phyloP scores from a whole-genome alignment of 2,329 filamentous ascomycete genomes.

The Nigrospora sphaerica region DNA sequence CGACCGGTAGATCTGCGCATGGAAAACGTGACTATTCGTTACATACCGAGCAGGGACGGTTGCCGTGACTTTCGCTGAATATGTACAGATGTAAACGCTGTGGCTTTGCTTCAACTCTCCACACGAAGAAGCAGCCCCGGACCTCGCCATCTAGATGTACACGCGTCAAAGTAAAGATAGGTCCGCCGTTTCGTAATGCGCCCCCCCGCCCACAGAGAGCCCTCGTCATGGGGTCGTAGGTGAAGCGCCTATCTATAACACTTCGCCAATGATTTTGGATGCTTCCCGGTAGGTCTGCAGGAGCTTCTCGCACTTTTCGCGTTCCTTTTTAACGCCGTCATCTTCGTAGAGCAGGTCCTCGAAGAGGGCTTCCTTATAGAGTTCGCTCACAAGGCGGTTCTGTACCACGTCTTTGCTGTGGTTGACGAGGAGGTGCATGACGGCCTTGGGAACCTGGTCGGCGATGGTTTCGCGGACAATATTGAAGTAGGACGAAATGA shows the following conservation, averaged over 20 bases:
- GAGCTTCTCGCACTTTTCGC: constrained; percentile 96
- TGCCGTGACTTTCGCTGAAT: not conserved
- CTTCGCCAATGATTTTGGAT: constrained; percentile 95
- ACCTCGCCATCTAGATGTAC: too few relatives aligned
- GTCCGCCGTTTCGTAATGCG: too few relatives aligned
- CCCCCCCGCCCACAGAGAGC: too few relatives aligned
- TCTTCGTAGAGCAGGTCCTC: constrained; percentile 95
- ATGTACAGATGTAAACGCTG: constrained; percentile 5
- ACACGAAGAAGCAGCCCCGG: too few relatives aligned
- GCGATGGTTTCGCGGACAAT: constrained; percentile 98
- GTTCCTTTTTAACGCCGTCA: constrained; percentile 92
- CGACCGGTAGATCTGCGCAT: too few relatives aligned
- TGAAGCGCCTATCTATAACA: constrained; percentile 49
- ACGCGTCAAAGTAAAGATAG: too few relatives aligned
- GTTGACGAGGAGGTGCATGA: constrained; percentile 98
- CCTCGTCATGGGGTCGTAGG: too few relatives aligned
- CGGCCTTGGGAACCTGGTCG: constrained; percentile 95
- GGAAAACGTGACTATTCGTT: too few relatives aligned
- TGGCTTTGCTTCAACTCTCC: too few relatives aligned
- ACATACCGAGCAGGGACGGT: too few relatives aligned
- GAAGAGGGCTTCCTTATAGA: constrained; percentile 89
- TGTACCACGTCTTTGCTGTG: constrained; percentile 98
- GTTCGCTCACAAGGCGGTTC: constrained; percentile 88
- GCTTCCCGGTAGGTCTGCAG: constrained; percentile 95
- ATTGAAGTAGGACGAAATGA: constrained; percentile 98